These are phyloP conservation scores for Phytophthora crassamura DNA, from an alignment of 352 stramenopile genomes.

Conservation along the genomic window DNA sequence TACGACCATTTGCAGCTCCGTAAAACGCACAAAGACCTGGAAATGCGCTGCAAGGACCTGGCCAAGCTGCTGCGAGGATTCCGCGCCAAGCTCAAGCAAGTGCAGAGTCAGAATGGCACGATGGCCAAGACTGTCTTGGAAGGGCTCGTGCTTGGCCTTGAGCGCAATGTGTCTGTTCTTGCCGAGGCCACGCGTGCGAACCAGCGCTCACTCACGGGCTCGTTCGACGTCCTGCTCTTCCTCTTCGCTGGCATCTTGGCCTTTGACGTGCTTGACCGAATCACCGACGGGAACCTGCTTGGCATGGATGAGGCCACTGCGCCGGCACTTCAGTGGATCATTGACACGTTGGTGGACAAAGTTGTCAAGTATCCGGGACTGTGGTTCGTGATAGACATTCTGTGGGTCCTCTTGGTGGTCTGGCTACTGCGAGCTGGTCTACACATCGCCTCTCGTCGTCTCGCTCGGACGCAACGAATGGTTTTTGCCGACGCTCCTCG, in stretches of 20 bases:
- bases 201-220: conserved; percentile 71
- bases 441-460: conserved; percentile 45
- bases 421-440: conserved; percentile 40
- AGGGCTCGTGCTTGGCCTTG: conserved; percentile 62
- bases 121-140: conserved; percentile 81
- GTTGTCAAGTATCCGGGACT: conserved; percentile 51
- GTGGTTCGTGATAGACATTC: conserved; percentile 57
- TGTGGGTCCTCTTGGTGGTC: conserved; percentile 58
- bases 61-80: conserved; percentile 93
- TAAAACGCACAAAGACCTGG: conserved; percentile 82
- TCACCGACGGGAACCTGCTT: conserved; percentile 93
- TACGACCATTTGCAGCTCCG: conserved; percentile 95
- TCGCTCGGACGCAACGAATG: conserved; percentile 49
- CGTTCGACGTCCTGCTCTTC: conserved; percentile 90
- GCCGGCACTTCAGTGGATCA: conserved; percentile 59
- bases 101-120: conserved; percentile 80
- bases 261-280: conserved; percentile 95
- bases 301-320: conserved; percentile 57
- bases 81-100: conserved; percentile 90
- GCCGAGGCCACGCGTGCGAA: conserved; percentile 62
- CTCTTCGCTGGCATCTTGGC: conserved; percentile 93
- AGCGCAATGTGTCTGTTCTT: conserved; percentile 69
- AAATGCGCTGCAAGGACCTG: conserved; percentile 93
- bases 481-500: conserved; percentile 48
- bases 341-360: conserved; percentile 48